Percentiles rank a stretch among this genome's conserved stretches.
Conservation (phyloP, 805 yeast species). For the Suhomyces canberraensis region DNA sequence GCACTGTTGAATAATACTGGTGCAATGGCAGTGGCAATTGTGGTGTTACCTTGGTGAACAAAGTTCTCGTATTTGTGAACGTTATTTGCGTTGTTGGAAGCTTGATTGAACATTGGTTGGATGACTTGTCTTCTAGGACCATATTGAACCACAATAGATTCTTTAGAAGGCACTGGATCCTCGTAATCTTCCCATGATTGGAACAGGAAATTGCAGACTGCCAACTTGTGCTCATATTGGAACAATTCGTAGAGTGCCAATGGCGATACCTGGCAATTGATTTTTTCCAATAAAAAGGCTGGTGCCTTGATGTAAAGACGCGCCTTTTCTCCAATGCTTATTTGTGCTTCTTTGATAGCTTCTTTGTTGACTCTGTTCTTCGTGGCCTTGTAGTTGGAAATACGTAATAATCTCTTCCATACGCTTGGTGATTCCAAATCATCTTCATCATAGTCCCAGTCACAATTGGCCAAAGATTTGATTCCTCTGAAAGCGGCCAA, state of each 20-base stretch:
- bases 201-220: slow-evolving; percentile 77
- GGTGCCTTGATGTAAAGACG: slow-evolving; percentile 61
- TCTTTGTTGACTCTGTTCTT: slow-evolving; percentile 66
- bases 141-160: slow-evolving; percentile 78
- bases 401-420: slow-evolving; percentile 72
- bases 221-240: slow-evolving; percentile 81
- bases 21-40: slow-evolving; percentile 82
- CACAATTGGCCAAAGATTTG: slow-evolving; percentile 71
- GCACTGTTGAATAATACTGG: slow-evolving; percentile 82
- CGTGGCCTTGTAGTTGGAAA: slow-evolving; percentile 74
- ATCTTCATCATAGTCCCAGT: slow-evolving; percentile 84
- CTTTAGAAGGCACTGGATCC: slow-evolving; percentile 81
- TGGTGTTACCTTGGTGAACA: slow-evolving; percentile 65
- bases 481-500: slow-evolving; percentile 82
- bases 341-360: slow-evolving; percentile 41
- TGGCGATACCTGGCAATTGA: slow-evolving; percentile 45
- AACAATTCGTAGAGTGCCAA: slow-evolving; percentile 71
- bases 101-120: slow-evolving; percentile 79
- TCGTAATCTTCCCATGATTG: slow-evolving; percentile 89
- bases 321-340: slow-evolving; percentile 59
- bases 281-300: slow-evolving; percentile 38
- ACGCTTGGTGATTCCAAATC: slow-evolving; percentile 75
- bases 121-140: slow-evolving; percentile 88
- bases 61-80: slow-evolving; percentile 85
- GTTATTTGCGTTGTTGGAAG: slow-evolving; percentile 72